Conservation (phyloP, 164 flowering plant species). For the Aristolochia californica region DNA sequence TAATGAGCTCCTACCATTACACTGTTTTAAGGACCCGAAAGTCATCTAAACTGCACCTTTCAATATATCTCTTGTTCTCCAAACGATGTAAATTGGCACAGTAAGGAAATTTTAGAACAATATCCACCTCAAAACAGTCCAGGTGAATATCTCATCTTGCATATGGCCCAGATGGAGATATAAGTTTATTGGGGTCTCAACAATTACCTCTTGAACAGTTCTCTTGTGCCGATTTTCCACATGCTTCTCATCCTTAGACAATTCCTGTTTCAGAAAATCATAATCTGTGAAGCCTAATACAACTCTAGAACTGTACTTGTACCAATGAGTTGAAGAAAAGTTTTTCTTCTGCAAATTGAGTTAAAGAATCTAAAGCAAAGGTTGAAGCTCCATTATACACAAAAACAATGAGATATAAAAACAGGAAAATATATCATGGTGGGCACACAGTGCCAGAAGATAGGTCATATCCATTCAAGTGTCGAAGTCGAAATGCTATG, state of each 20-base stretch:
- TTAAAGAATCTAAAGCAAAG: slow-evolving; percentile 33
- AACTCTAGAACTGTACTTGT: slow-evolving; percentile 18
- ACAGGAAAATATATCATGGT: not conserved
- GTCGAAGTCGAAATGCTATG: slow-evolving; percentile 65
- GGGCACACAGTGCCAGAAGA: slow-evolving; percentile 38
- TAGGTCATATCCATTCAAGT: slow-evolving; percentile 55
- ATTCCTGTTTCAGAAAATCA: slow-evolving; percentile 17
- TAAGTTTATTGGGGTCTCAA: not conserved
- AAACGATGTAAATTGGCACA: slow-evolving; percentile 21
- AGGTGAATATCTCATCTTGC: not conserved
- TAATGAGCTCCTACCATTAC: slow-evolving; percentile 12
- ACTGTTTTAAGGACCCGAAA: slow-evolving; percentile 15
- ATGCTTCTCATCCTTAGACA: slow-evolving; percentile 6
- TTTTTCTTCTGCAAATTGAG: slow-evolving; percentile 18
- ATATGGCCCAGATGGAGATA: not conserved
- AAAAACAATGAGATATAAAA: no score
- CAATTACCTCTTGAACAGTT: slow-evolving; percentile 33
- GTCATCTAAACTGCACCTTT: slow-evolving; percentile 16
- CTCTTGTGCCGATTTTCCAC: not conserved
- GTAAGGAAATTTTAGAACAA: slow-evolving; percentile 18
- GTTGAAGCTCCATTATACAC: no score
- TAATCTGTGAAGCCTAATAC: slow-evolving; percentile 55
- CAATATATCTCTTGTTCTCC: slow-evolving; percentile 43
- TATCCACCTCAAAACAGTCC: slow-evolving; percentile 39
- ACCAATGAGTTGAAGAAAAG: slow-evolving; percentile 11